Percentiles rank a stretch among this genome's conserved stretches.
These are phyloP conservation scores for Hypholoma fasciculare DNA, from an alignment of 768 basidiomycete genomes.

Conservation along the genomic window DNA sequence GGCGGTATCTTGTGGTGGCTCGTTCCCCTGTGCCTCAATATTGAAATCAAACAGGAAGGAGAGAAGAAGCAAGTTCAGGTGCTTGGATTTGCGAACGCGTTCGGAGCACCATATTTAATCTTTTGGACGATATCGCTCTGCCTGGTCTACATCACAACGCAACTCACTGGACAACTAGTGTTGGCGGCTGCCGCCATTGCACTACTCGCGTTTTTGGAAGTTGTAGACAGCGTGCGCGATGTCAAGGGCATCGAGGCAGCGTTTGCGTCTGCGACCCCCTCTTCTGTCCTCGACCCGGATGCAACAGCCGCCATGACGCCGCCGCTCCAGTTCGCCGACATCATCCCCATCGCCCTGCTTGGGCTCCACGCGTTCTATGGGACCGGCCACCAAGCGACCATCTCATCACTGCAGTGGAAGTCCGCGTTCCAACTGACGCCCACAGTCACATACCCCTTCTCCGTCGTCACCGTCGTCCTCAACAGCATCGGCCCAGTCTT, in stretches of 20 bases:
- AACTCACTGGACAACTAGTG: slow-evolving; percentile 82
- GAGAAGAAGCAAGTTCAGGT: slow-evolving; percentile 45
- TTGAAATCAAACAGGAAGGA: slow-evolving; percentile 39
- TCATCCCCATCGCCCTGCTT: slow-evolving; percentile 73
- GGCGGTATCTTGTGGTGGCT: slow-evolving; percentile 70
- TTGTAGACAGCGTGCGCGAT: slow-evolving; percentile 81
- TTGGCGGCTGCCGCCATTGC: slow-evolving; percentile 65
- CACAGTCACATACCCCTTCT: slow-evolving; percentile 68
- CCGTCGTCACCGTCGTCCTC: slow-evolving; percentile 69
- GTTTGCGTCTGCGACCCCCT: slow-evolving; percentile 49
- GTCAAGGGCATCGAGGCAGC: slow-evolving; percentile 51
- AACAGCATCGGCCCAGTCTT: slow-evolving; percentile 80
- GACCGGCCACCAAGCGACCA: slow-evolving; percentile 90
- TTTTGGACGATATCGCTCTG: slow-evolving; percentile 73
- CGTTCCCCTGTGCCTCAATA: slow-evolving; percentile 72
- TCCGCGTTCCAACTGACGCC: slow-evolving; percentile 81
- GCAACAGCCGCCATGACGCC: slow-evolving; percentile 28
- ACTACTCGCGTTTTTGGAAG: slow-evolving; percentile 75
- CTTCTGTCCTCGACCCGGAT: slow-evolving; percentile 38
- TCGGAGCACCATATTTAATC: slow-evolving; percentile 83
- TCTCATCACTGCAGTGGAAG: slow-evolving; percentile 95
- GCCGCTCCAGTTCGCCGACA: slow-evolving; percentile 59
- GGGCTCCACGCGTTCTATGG: slow-evolving; percentile 78
- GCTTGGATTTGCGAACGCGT: slow-evolving; percentile 87
- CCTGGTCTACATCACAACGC: slow-evolving; percentile 63